phyloP scores from a whole-genome alignment of 108 stramenopile genomes.

The Tribonema minus region DNA sequence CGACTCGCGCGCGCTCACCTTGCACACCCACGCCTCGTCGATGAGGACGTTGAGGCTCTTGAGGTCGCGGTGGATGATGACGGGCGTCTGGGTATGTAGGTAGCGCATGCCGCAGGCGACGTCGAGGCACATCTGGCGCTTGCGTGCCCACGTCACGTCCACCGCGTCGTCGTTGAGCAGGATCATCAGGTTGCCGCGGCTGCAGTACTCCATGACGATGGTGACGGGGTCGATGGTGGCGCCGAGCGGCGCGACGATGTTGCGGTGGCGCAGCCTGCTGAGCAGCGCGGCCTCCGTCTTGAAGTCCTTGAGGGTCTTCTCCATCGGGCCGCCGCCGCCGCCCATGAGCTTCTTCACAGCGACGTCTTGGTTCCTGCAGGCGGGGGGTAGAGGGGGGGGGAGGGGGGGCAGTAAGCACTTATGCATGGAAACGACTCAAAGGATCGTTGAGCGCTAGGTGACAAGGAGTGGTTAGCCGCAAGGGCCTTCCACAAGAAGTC shows the following conservation, averaged over 20 bases:
- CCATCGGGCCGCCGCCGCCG: slow-evolving; percentile 38
- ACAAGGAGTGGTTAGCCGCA: too few relatives aligned
- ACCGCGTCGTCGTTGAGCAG: slow-evolving; percentile 33
- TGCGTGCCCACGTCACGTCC: slow-evolving; percentile 12
- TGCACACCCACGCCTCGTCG: slow-evolving; percentile 39
- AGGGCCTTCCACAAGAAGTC: too few relatives aligned
- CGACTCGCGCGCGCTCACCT: too few relatives aligned
- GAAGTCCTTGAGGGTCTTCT: slow-evolving; percentile 47
- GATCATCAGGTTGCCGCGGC: slow-evolving; percentile 37
- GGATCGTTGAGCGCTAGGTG: too few relatives aligned
- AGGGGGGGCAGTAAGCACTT: too few relatives aligned
- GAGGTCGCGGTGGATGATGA: slow-evolving; percentile 55
- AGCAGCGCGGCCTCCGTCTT: slow-evolving; percentile 36
- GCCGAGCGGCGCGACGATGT: slow-evolving; percentile 31
- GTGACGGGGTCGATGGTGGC: slow-evolving; percentile 21
- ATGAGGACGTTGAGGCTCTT: slow-evolving; percentile 56
- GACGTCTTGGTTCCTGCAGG: slow-evolving; percentile 11
- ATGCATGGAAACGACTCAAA: too few relatives aligned
- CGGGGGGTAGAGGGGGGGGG: too few relatives aligned
- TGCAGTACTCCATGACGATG: slow-evolving; percentile 42
- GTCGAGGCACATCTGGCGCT: slow-evolving; percentile 29
- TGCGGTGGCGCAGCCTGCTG: slow-evolving; percentile 14
- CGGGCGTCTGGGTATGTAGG: slow-evolving; percentile 49
- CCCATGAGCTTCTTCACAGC: slow-evolving; percentile 40
- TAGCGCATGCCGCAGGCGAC: slow-evolving; percentile 52